Evolutionary conservation across 495 filamentous ascomycete genomes (phyloP), one percentile per base, ranked within the genome.

Genomic region (Hamigera avellanea): DNA sequence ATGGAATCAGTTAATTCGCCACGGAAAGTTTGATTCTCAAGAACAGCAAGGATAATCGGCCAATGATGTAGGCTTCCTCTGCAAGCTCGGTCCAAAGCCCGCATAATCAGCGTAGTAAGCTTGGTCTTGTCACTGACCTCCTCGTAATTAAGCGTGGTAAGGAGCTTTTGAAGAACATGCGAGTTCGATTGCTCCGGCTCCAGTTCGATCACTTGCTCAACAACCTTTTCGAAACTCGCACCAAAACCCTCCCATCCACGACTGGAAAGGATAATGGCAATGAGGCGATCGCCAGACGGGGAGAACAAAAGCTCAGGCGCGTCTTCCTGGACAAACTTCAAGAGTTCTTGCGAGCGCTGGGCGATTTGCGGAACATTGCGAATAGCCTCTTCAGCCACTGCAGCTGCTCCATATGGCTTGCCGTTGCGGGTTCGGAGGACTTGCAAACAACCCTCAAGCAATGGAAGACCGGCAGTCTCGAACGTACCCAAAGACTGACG

Each of bases 341-440:
- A 30, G 14, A 78, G 42, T 9, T 54, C 44, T 12, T 49, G 37
- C 0, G 57, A 68, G 1, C 33, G 29, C 32, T 56, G 50, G 2
- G 56, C 55, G 19, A 69, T 39, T 14, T 56, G 57, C 0, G 67
- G 61, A 14, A 74, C 48, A n/a, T 44, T 54, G 28, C 57, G 53
- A 28, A 70, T 44, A 35, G 61, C 64, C 27, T 66, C 57, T 40
- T 73, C 66, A 2, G 91, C 49, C 2, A 76, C 66, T 4, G 71
- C 72, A 14, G 86, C 83, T 10, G 81, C 81, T 10, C 81, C 83
- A 46, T 83, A 93, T 0, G 85, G 82, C 48, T 91, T 91, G 30
- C 84, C 86, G 43, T 87, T 83, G 32, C 82, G 66, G 17, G 59
- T 59, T 27, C 56, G 58, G 12, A 81, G 39, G 2, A 74, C 52